Conservation (phyloP, 2,329 filamentous ascomycete genomes). For the Rugonectria rugulosa region DNA sequence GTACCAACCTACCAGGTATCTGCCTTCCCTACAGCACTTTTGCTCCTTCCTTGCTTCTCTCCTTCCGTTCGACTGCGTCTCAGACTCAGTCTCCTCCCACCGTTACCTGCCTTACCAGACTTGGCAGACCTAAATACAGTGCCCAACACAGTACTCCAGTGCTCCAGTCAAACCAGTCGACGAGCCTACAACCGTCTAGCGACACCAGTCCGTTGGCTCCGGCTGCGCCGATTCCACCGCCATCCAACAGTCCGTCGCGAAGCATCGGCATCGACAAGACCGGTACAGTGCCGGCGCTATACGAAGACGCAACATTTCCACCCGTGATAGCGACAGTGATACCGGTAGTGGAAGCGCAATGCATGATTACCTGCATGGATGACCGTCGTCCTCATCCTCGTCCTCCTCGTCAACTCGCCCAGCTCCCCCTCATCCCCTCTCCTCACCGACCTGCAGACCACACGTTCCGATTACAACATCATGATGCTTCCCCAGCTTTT, state of each 20-base stretch:
- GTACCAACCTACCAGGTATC: too few relatives aligned
- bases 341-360: neutral
- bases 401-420: too few relatives aligned
- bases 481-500: neutral
- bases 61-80: too few relatives aligned
- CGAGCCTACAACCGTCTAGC: too few relatives aligned
- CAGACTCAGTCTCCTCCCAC: too few relatives aligned
- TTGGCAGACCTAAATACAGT: neutral
- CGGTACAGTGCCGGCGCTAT: conserved; percentile 8
- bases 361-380: too few relatives aligned
- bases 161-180: too few relatives aligned
- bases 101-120: too few relatives aligned
- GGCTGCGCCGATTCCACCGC: conserved; percentile 11
- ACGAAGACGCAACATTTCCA: conserved; percentile 1
- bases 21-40: too few relatives aligned
- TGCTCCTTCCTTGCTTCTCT: too few relatives aligned
- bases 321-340: neutral
- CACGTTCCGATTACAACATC: neutral
- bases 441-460: neutral
- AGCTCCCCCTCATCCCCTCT: neutral
- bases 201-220: conserved; percentile 1
- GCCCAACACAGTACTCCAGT: too few relatives aligned
- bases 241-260: neutral
- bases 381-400: too few relatives aligned
- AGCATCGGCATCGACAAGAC: conserved; percentile 4